Evolutionary conservation across 75 land plant species (phyloP).

Genomic region (Selaginella moellendorffii): DNA sequence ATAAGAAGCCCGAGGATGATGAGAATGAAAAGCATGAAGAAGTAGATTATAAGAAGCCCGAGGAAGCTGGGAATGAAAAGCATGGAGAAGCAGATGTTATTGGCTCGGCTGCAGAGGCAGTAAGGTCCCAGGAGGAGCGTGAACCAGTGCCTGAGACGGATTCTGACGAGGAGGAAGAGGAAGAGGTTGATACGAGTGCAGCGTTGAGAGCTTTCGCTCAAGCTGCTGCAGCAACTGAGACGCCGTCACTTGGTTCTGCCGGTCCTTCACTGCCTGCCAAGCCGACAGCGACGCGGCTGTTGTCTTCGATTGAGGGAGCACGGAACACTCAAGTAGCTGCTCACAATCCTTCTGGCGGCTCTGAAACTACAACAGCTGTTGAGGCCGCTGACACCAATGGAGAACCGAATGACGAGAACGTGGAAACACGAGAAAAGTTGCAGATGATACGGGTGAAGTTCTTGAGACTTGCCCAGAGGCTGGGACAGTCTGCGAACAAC

Average conservation of each 20-base stretch:
- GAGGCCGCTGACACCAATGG: constrained; percentile 10
- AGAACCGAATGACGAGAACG: constrained; percentile 22
- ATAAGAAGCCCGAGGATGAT: too few species aligned
- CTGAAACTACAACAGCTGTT: constrained; percentile 11
- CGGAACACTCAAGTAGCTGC: constrained; percentile 23
- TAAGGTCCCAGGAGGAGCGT: background rate
- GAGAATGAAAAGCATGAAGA: too few species aligned
- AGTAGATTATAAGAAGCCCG: background rate
- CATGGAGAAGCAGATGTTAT: constrained; percentile 6
- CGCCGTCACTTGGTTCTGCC: constrained; percentile 11
- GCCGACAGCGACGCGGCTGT: constrained; percentile 50
- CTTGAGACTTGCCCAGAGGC: constrained; percentile 37
- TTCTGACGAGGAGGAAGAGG: constrained; percentile 2
- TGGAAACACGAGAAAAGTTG: constrained; percentile 37
- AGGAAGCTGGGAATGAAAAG: constrained; percentile 15
- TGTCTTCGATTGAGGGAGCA: constrained; percentile 15
- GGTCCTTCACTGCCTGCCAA: constrained; percentile 26
- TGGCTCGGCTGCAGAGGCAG: constrained; percentile 13
- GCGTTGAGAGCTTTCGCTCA: background rate
- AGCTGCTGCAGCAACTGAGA: constrained; percentile 5
- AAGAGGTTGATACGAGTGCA: background rate
- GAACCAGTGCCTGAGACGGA: background rate
- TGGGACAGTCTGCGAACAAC: constrained; percentile 48
- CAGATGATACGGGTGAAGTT: constrained; percentile 44
- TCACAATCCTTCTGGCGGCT: constrained; percentile 36